phyloP scores from a whole-genome alignment of 2,329 filamentous ascomycete species.

The Diaporthe citriasiana region DNA sequence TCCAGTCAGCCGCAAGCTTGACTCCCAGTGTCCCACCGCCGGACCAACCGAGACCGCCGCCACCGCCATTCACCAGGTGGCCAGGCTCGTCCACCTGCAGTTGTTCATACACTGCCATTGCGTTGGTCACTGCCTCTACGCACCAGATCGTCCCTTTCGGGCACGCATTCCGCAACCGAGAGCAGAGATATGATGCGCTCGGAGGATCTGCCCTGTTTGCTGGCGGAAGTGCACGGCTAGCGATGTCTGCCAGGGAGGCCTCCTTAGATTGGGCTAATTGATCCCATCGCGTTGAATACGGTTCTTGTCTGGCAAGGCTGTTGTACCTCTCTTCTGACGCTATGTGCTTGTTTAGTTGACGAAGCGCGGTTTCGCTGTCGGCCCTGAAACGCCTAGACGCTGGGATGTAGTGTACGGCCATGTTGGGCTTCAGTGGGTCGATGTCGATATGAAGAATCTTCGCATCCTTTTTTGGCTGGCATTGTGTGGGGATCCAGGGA shows the following conservation, averaged over 20 bases:
- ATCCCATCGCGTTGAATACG: neutral
- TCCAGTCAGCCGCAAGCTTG: conserved; percentile 59
- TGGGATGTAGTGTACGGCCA: conserved; percentile 80
- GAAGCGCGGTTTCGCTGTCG: conserved; percentile 77
- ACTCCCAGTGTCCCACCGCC: conserved; percentile 65
- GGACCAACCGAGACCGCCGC: conserved; percentile 67
- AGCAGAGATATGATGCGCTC: neutral
- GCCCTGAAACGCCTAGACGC: conserved; percentile 76
- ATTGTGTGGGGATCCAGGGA: conserved; percentile 89
- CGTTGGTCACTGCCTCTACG: conserved; percentile 81
- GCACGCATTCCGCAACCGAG: neutral
- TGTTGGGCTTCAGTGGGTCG: conserved; percentile 78
- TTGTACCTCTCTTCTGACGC: neutral
- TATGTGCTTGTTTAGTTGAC: neutral
- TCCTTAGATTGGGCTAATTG: neutral
- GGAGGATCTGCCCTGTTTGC: neutral
- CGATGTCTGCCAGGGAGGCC: neutral
- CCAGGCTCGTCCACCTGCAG: conserved; percentile 70
- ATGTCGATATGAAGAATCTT: conserved; percentile 75
- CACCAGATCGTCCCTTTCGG: neutral
- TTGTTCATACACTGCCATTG: conserved; percentile 75
- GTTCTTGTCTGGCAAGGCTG: neutral
- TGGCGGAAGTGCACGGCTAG: neutral
- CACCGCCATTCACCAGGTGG: conserved; percentile 67
- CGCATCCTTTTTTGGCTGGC: conserved; percentile 66